These are phyloP conservation scores for Epichloe sylvatica DNA, from an alignment of 2,329 filamentous ascomycete genomes.

Conservation along the genomic window DNA sequence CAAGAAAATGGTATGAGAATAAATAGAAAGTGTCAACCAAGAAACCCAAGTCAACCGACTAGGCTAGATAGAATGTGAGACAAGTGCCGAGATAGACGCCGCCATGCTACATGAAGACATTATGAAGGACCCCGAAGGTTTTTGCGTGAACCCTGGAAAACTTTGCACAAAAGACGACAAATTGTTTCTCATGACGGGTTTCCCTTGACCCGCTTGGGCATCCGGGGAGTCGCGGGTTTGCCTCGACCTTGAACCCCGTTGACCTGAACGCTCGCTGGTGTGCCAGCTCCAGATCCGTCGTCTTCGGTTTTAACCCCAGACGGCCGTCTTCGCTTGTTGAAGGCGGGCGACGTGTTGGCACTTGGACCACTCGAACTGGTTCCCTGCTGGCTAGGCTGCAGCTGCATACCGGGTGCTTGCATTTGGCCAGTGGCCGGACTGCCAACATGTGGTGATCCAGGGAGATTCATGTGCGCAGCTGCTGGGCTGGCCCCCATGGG, in stretches of 20 bases:
- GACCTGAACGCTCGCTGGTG: constrained; percentile 32
- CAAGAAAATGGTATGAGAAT: constrained; percentile 7
- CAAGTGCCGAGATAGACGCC: constrained; percentile 19
- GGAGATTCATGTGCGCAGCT: constrained; percentile 43
- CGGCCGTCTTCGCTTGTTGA: constrained; percentile 43
- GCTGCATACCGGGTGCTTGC: constrained; percentile 52
- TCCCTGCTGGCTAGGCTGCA: constrained; percentile 54
- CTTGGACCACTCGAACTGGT: constrained; percentile 52
- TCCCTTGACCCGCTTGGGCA: constrained; percentile 40
- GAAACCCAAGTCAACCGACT: not conserved
- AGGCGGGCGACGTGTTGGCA: constrained; percentile 51
- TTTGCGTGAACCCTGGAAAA: not conserved
- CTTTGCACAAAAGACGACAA: not conserved
- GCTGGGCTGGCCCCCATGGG: constrained; percentile 47
- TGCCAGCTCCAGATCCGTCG: constrained; percentile 35
- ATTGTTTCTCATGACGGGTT: constrained; percentile 22
- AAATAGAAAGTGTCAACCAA: constrained; percentile 8
- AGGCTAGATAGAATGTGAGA: constrained; percentile 6
- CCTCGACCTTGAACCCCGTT: constrained; percentile 37
- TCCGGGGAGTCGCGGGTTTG: constrained; percentile 43
- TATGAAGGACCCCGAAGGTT: constrained; percentile 14
- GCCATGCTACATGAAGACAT: constrained; percentile 23
- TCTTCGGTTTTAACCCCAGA: constrained; percentile 46
- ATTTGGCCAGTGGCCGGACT: constrained; percentile 49
- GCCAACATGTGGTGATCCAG: constrained; percentile 46